A percentile compares a stretch with the other conserved stretches of the same genome.
phyloP scores from a whole-genome alignment of 805 yeast genomes.

The Kazachstania kunashirensis region DNA sequence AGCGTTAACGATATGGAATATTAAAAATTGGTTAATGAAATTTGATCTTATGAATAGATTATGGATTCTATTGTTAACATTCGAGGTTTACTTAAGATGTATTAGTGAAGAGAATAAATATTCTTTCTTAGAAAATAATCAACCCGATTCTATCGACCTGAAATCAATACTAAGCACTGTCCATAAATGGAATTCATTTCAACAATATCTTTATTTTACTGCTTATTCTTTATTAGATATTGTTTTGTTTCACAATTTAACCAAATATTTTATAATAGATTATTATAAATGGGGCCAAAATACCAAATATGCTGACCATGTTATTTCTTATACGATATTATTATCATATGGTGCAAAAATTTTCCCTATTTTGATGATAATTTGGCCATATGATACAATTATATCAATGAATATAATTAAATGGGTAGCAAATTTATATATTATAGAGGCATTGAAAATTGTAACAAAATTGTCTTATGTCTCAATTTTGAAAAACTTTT shows the following conservation, averaged over 20 bases:
- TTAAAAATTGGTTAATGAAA: constrained; percentile 15
- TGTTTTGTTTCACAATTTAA: constrained; percentile 31
- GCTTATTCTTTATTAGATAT: constrained; percentile 42
- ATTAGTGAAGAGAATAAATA: constrained; percentile 60
- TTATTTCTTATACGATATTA: constrained; percentile 56
- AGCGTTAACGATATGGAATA: constrained; percentile 5
- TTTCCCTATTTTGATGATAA: constrained; percentile 84
- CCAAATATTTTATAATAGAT: constrained; percentile 25
- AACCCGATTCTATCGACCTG: too few species aligned
- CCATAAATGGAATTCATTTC: constrained; percentile 28
- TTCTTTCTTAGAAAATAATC: too few species aligned
- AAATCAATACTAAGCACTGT: constrained; percentile 28
- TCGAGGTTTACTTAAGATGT: constrained; percentile 89
- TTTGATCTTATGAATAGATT: constrained; percentile 35
- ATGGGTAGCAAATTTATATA: constrained; percentile 48
- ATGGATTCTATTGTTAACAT: constrained; percentile 54
- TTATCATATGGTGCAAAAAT: constrained; percentile 72
- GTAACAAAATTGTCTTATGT: constrained; percentile 30
- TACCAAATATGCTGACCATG: constrained; percentile 16
- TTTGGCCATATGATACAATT: constrained; percentile 92
- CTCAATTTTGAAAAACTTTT: constrained; percentile 14
- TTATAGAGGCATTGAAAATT: constrained; percentile 53
- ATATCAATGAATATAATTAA: constrained; percentile 51
- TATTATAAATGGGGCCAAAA: constrained; percentile 25
- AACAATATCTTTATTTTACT: constrained; percentile 51